Conservation (phyloP, 768 basidiomycete genomes). For the Boletus speciosus region DNA sequence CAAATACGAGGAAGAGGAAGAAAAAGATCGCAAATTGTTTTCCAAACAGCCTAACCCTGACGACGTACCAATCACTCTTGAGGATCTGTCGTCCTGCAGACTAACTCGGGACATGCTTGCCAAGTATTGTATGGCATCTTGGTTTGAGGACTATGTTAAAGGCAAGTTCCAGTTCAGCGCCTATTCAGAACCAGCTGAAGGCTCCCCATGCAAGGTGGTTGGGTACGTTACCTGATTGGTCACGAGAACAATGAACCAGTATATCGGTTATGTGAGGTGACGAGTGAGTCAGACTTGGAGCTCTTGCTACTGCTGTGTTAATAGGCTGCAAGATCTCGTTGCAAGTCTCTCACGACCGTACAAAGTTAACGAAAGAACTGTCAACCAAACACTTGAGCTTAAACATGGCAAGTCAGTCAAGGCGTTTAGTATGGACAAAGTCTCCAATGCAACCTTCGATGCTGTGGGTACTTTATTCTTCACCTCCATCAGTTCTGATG, state of each 20-base stretch:
- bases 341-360: slow-evolving; percentile 61
- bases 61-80: slow-evolving; percentile 48
- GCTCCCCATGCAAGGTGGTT: slow-evolving; percentile 52
- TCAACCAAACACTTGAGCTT: slow-evolving; percentile 69
- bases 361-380: slow-evolving; percentile 59
- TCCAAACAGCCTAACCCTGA: slow-evolving; percentile 40
- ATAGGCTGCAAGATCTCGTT: slow-evolving; percentile 43
- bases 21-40: slow-evolving; percentile 51
- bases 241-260: slow-evolving; percentile 51
- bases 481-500: slow-evolving; percentile 8
- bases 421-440: slow-evolving; percentile 75
- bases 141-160: slow-evolving; percentile 82
- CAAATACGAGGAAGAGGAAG: slow-evolving; percentile 71
- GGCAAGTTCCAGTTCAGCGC: slow-evolving; percentile 41
- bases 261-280: slow-evolving; percentile 82
- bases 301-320: background rate
- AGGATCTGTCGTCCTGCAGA: slow-evolving; percentile 58
- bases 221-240: slow-evolving; percentile 83
- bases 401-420: slow-evolving; percentile 68
- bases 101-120: slow-evolving; percentile 70
- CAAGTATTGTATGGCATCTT: slow-evolving; percentile 69
- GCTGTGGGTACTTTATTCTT: slow-evolving; percentile 43
- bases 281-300: slow-evolving; percentile 48
- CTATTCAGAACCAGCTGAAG: slow-evolving; percentile 5
- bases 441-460: slow-evolving; percentile 70